Percentiles rank a stretch among this genome's conserved stretches.
Conservation (phyloP, 345 rosid genomes). For the Kernera saxatilis region DNA sequence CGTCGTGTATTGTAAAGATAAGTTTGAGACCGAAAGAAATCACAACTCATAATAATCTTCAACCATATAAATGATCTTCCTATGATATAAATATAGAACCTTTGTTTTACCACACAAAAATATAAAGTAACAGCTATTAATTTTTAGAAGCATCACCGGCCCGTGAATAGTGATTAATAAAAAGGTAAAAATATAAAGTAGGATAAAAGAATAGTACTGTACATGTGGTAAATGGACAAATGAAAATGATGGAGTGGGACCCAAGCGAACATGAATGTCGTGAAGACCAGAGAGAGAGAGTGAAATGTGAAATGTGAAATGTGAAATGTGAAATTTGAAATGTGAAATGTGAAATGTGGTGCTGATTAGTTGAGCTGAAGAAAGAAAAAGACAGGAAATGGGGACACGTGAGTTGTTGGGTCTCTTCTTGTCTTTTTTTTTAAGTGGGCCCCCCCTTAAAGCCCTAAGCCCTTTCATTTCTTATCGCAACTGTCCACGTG, state of each 20-base stretch:
- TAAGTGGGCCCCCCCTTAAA: not conserved
- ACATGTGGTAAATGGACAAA: slow-evolving; percentile 5
- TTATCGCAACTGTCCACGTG: slow-evolving; percentile 24
- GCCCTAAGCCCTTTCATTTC: slow-evolving; percentile 5
- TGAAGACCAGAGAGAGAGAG: slow-evolving; percentile 23
- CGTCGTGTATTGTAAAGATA: too few species aligned
- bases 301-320: too few species aligned
- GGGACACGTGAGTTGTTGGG: slow-evolving; percentile 34
- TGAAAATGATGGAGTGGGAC: slow-evolving; percentile 13
- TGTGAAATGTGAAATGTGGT: slow-evolving; percentile 16
- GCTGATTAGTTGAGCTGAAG: slow-evolving; percentile 20
- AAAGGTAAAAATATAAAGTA: not conserved
- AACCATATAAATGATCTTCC: too few species aligned
- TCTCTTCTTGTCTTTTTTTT: slow-evolving; percentile 7
- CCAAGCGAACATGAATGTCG: slow-evolving; percentile 30
- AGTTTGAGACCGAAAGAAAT: too few species aligned
- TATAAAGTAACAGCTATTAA: not conserved
- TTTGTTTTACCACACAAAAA: not conserved
- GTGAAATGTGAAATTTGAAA: not conserved
- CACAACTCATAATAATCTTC: too few species aligned
- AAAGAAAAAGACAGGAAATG: not conserved
- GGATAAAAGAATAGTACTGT: not conserved
- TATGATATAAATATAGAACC: not conserved
- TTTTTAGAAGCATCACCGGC: not conserved
- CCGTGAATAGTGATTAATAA: slow-evolving; percentile 4